Conservation (phyloP, 495 filamentous ascomycete species). For the Aspergillus avenaceus region DNA sequence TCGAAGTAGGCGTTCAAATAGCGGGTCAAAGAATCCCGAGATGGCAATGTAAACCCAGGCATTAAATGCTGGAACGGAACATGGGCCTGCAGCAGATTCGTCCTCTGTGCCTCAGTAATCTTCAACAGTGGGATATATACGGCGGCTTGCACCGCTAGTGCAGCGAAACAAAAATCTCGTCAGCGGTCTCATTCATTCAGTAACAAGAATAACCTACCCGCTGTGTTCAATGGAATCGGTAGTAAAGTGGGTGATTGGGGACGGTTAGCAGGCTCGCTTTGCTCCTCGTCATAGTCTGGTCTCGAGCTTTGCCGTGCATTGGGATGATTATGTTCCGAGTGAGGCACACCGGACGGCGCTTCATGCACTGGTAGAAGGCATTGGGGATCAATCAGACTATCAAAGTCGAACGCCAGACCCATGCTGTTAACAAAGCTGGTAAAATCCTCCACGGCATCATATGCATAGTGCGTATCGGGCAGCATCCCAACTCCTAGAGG, state of each 20-base stretch:
- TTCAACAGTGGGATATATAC: slow-evolving; percentile 10
- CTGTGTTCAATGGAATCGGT: neutral
- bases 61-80: neutral
- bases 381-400: slow-evolving; percentile 4
- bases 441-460: slow-evolving; percentile 15
- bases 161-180: neutral
- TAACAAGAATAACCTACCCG: neutral
- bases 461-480: neutral
- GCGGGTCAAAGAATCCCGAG: slow-evolving; percentile 14
- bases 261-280: neutral
- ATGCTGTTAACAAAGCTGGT: slow-evolving; percentile 14
- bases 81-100: slow-evolving; percentile 2
- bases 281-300: neutral
- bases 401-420: slow-evolving; percentile 11
- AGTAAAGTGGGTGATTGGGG: neutral
- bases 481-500: neutral
- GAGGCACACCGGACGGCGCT: neutral
- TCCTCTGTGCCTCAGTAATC: slow-evolving; percentile 11
- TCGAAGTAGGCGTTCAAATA: slow-evolving; percentile 20
- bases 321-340: neutral
- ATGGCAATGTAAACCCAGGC: slow-evolving; percentile 3
- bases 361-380: slow-evolving; percentile 2
- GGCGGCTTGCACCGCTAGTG: neutral
- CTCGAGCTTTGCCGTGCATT: neutral
- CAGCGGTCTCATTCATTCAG: neutral